Percentiles rank a stretch among this genome's conserved stretches.
phyloP scores from a whole-genome alignment of 345 rosid species.

The Cochlearia excelsa region DNA sequence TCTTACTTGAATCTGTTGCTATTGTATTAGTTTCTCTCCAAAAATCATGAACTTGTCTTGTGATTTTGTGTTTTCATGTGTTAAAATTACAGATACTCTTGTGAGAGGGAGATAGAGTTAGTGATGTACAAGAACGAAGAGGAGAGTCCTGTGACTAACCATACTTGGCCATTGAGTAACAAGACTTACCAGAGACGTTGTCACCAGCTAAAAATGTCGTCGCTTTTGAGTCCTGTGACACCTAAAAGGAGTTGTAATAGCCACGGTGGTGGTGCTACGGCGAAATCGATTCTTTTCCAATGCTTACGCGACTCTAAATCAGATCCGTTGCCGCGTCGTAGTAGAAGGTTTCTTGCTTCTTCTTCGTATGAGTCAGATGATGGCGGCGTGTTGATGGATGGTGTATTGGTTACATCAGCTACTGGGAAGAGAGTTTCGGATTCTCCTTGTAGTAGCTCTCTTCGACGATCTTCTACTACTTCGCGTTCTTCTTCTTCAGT shows the following conservation, averaged over 20 bases:
- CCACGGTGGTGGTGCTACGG: background rate
- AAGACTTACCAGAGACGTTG: conserved; percentile 12
- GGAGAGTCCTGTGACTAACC: conserved; percentile 26
- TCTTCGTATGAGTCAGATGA: conserved; percentile 8
- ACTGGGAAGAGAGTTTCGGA: conserved; percentile 21
- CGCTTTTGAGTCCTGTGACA: conserved; percentile 29
- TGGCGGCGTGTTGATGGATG: conserved; percentile 70
- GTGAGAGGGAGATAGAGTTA: conserved; percentile 5
- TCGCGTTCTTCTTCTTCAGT: conserved; percentile 20
- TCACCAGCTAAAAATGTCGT: conserved; percentile 22
- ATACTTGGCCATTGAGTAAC: conserved; percentile 33
- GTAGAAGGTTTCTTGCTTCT: conserved; percentile 18
- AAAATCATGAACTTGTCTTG: background rate
- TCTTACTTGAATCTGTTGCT: conserved; percentile 1
- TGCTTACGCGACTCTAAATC: conserved; percentile 26
- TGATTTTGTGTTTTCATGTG: conserved; percentile 1
- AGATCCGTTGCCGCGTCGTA: conserved; percentile 27
- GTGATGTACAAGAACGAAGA: conserved; percentile 22
- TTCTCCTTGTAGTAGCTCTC: conserved; percentile 17
- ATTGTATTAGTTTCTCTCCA: background rate
- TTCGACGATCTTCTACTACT: background rate
- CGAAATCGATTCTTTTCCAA: conserved; percentile 24
- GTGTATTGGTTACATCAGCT: conserved; percentile 44
- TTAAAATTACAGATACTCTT: background rate
- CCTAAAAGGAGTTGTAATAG: conserved; percentile 21